phyloP scores from a whole-genome alignment of 148 eudicot species.

The Talinum fruticosum region DNA sequence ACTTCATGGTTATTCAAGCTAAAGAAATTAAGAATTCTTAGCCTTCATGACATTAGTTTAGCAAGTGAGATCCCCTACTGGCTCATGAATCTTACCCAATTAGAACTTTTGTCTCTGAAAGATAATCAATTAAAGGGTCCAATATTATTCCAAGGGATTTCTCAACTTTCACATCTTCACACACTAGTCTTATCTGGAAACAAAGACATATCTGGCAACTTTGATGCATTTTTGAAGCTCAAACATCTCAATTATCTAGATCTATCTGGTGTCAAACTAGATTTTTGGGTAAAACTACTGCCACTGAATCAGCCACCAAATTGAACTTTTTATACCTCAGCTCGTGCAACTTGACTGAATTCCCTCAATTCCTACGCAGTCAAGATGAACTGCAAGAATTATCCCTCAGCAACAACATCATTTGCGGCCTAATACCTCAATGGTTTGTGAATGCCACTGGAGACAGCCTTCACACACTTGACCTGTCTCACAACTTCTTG shows the following conservation, averaged over 20 bases:
- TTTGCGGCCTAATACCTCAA: too few relatives aligned
- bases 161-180: too few relatives aligned
- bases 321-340: background rate
- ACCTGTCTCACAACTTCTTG: background rate
- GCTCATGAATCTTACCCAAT: too few relatives aligned
- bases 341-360: background rate
- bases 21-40: background rate
- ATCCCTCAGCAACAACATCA: too few relatives aligned
- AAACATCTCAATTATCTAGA: background rate
- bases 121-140: too few relatives aligned
- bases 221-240: too few relatives aligned
- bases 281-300: background rate
- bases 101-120: too few relatives aligned
- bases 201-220: too few relatives aligned
- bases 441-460: background rate
- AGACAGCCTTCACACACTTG: background rate
- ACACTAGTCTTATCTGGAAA: too few relatives aligned
- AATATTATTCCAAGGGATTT: too few relatives aligned
- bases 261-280: background rate
- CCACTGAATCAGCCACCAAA: background rate
- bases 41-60: background rate
- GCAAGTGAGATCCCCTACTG: background rate
- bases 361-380: background rate
- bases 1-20: constrained; percentile 16
- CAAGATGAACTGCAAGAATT: background rate